These are phyloP conservation scores for Arthromyces matolae DNA, from an alignment of 768 basidiomycete genomes.

Conservation along the genomic window DNA sequence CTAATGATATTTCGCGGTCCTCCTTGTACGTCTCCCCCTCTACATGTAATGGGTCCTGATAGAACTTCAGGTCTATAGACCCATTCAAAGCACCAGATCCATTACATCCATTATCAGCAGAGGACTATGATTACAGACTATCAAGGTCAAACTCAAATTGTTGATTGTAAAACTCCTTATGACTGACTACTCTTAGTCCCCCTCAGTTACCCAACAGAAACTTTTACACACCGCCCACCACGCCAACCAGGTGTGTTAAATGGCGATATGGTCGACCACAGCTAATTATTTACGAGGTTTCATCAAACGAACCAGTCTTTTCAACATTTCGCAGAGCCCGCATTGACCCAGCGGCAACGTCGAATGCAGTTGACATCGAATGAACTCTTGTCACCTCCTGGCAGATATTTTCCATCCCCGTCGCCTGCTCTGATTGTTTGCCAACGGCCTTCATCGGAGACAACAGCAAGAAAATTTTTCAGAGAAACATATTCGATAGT, in stretches of 20 bases:
- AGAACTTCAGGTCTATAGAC: constrained; percentile 2
- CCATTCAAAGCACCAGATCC: constrained; percentile 8
- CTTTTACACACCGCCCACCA: background rate
- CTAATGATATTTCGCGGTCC: background rate
- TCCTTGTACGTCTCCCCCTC: background rate
- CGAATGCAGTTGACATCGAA: too few species aligned
- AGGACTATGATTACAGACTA: constrained; percentile 1
- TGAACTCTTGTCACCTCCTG: background rate
- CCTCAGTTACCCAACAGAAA: background rate
- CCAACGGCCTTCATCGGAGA: background rate
- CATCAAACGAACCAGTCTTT: too few species aligned
- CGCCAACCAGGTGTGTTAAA: constrained; percentile 12
- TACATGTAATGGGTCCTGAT: background rate
- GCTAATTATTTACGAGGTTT: too few species aligned
- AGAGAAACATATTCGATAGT: too few species aligned
- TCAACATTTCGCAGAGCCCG: too few species aligned
- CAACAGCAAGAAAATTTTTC: background rate
- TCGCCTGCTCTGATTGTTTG: background rate
- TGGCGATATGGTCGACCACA: too few species aligned
- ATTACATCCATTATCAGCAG: background rate
- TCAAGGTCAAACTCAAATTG: background rate
- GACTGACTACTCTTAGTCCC: constrained; percentile 1
- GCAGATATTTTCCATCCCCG: constrained; percentile 7
- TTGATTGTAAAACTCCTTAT: background rate
- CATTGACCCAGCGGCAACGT: too few species aligned